Evolutionary conservation across 2,329 filamentous ascomycete species (phyloP).

Genomic region (Trichoderma sp.): DNA sequence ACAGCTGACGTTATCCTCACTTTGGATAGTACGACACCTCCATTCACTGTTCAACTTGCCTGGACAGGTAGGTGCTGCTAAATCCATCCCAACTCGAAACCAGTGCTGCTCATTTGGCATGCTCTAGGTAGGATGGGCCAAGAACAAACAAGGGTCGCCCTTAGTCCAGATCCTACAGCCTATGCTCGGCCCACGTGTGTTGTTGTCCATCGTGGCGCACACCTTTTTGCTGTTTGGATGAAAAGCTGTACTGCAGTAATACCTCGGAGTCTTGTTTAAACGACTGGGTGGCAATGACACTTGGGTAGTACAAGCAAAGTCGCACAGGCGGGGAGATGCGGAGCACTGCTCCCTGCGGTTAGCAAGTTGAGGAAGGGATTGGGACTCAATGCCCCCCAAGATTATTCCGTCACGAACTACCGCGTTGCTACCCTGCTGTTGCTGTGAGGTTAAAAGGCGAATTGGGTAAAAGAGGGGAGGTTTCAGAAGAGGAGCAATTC

Average conservation of each 20-base stretch:
- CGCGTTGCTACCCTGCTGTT: background rate
- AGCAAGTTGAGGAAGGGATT: background rate
- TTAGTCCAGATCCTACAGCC: background rate
- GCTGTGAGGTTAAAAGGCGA: background rate
- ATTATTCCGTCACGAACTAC: background rate
- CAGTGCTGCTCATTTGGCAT: background rate
- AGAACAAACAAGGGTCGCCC: background rate
- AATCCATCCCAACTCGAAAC: background rate
- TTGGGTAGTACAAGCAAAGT: background rate
- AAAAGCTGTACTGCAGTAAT: background rate
- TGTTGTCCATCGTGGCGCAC: background rate
- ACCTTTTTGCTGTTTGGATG: background rate
- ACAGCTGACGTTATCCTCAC: background rate
- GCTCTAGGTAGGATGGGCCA: background rate
- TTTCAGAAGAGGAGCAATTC: slow-evolving; percentile 9
- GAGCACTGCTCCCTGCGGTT: background rate
- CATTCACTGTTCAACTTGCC: background rate
- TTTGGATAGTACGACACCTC: background rate
- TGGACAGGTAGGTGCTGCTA: background rate
- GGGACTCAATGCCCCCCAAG: background rate
- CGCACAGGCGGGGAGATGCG: background rate
- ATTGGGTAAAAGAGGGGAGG: background rate
- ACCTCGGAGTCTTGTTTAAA: background rate
- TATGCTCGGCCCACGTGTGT: slow-evolving; percentile 15
- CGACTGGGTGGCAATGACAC: background rate